Evolutionary conservation across 257 asterid genomes (phyloP), one percentile per base, ranked within the genome.

Genomic region (Forsythia suspensa): DNA sequence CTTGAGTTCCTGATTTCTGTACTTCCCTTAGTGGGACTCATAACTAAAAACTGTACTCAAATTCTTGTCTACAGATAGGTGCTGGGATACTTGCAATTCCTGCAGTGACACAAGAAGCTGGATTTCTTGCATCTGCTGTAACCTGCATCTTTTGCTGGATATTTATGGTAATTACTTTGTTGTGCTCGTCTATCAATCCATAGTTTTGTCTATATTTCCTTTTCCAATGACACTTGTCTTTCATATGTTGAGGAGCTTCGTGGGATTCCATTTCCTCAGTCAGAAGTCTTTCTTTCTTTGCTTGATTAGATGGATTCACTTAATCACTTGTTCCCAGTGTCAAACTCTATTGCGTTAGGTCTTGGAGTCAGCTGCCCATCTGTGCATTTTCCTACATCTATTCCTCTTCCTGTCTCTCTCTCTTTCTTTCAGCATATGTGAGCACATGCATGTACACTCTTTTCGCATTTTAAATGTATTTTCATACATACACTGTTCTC

Each of bases 51-150:
- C n/a, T 20, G 61, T 41, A 63, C 73, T 65, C 10, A 29, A 29
- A 43, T 21, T 75, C 9, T 65, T 65, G 46, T 69, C 59, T 21
- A 86, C 77, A 94, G 97, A 83, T 94, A 72, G 98, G 98, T 52
- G 98, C 98, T 37, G 97, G 98, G 59, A 92, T 94, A 82, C 97
- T 94, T 72, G 98, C 98, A 40, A 91, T 94, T 86, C 98, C 98
- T 70, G 94, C 98, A 52, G 97, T 94, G 79, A 94, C 98, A n/a
- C 97, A 89, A 88, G 97, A 94, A 83, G 68, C 98, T 84, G 98
- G 98, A 76, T 94, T 94, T 84, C 82, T 92, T 70, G 92, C 97
- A 81, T 92, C 98, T 67, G 91, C 97, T 16, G 80, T 87, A 42
- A 85, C 72, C 73, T 92, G 98, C 90, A 86, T 92, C 84, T 55